Conservation (phyloP, 805 yeast species). For the Komagataella phaffii region DNA sequence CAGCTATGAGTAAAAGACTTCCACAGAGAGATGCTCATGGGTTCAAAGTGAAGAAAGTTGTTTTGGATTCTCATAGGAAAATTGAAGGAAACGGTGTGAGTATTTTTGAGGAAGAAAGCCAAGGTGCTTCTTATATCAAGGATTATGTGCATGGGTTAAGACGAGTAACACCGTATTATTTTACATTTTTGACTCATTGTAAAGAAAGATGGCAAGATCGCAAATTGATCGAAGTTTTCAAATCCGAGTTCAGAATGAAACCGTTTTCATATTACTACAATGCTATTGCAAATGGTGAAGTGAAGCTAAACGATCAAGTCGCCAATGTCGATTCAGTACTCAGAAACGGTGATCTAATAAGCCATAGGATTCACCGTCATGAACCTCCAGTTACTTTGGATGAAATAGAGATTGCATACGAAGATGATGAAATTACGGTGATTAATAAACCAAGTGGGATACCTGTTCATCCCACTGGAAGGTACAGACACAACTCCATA, state of each 20-base stretch:
- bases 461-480: conserved; percentile 93
- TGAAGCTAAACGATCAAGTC: conserved; percentile 51
- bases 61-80: conserved; percentile 26
- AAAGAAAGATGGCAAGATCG: conserved; percentile 85
- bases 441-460: conserved; percentile 92
- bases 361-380: conserved; percentile 74
- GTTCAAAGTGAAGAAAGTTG: conserved; percentile 29
- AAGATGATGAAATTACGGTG: conserved; percentile 65
- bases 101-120: conserved; percentile 40
- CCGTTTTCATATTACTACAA: conserved; percentile 50
- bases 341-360: conserved; percentile 70
- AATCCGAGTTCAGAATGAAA: conserved; percentile 74
- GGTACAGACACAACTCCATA: conserved; percentile 61
- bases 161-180: conserved; percentile 73
- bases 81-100: conserved; percentile 12
- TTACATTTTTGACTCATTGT: conserved; percentile 83
- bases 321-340: conserved; percentile 57
- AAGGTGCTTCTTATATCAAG: conserved; percentile 40
- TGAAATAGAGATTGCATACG: conserved; percentile 53
- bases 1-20: neutral
- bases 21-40: conserved; percentile 27
- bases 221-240: conserved; percentile 68
- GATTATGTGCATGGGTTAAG: conserved; percentile 43
- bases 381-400: conserved; percentile 70
- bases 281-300: conserved; percentile 49